A percentile compares a stretch with the other conserved stretches of the same genome.
Conservation (phyloP, 352 stramenopile species). For the Phytophthora vignae region DNA sequence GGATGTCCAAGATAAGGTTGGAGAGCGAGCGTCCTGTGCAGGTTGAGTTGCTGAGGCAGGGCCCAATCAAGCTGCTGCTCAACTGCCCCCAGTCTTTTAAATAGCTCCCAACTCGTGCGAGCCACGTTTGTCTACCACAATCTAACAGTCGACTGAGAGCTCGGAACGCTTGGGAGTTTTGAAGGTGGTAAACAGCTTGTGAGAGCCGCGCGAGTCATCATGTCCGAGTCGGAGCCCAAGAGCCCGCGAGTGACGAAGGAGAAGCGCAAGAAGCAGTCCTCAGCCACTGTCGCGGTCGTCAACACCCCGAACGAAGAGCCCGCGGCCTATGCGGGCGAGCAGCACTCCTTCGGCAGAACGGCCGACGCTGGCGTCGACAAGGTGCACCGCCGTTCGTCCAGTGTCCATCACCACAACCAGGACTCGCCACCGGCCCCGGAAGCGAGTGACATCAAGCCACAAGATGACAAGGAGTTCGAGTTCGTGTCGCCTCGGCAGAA, state of each 20-base stretch:
- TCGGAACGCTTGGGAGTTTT: constrained; percentile 4
- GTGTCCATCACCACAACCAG: constrained; percentile 22
- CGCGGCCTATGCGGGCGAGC: constrained; percentile 23
- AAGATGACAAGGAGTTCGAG: constrained; percentile 34
- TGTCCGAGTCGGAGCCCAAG: constrained; percentile 38
- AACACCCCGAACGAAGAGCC: constrained; percentile 36
- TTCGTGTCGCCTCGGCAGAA: constrained; percentile 32
- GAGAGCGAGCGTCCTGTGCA: background rate
- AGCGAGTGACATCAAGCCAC: constrained; percentile 24
- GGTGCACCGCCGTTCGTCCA: constrained; percentile 28
- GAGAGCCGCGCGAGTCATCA: constrained; percentile 11
- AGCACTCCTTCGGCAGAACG: constrained; percentile 36
- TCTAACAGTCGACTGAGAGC: constrained; percentile 27
- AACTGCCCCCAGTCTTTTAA: constrained; percentile 10
- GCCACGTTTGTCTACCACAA: constrained; percentile 5
- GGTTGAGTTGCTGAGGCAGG: constrained; percentile 11
- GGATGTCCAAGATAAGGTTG: constrained; percentile 8
- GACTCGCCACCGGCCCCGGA: background rate
- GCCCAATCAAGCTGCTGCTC: constrained; percentile 9
- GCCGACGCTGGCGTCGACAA: constrained; percentile 20
- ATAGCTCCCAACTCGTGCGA: constrained; percentile 1
- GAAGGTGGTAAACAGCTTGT: constrained; percentile 5
- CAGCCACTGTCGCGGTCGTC: constrained; percentile 40
- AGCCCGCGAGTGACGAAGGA: constrained; percentile 36
- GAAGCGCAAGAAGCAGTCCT: constrained; percentile 46